A percentile compares a stretch with the other conserved stretches of the same genome.
Conservation (phyloP, 1,284 basidiomycete genomes). For the Rhodotorula sp. region DNA sequence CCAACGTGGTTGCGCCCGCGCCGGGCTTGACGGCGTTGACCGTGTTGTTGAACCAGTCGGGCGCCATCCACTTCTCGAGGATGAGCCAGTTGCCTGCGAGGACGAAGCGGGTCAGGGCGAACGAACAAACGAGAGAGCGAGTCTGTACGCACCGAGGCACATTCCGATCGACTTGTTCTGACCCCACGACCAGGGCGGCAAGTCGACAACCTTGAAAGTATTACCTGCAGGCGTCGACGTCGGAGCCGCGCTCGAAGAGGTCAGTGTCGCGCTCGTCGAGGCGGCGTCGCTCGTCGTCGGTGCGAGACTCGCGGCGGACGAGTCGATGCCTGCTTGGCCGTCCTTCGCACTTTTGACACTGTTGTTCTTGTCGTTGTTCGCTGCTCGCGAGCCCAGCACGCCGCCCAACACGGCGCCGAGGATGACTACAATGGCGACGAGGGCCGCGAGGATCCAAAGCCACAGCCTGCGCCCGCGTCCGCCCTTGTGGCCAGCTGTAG, state of each 20-base stretch:
- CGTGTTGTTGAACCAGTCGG: slow-evolving; percentile 47
- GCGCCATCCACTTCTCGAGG: slow-evolving; percentile 43
- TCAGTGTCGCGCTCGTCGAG: neutral
- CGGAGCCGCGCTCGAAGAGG: neutral
- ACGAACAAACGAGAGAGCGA: neutral
- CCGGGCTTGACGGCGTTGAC: slow-evolving; percentile 41
- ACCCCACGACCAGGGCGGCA: slow-evolving; percentile 35
- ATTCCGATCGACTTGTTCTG: slow-evolving; percentile 36
- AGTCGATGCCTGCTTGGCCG: neutral
- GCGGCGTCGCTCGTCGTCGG: neutral
- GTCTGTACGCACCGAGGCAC: slow-evolving; percentile 23
- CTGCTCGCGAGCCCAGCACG: slow-evolving; percentile 30
- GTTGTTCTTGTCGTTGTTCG: slow-evolving; percentile 14
- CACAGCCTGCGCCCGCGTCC: slow-evolving; percentile 6
- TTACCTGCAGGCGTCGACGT: slow-evolving; percentile 7
- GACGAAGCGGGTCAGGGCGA: too few relatives aligned
- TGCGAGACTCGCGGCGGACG: neutral
- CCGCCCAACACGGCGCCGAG: slow-evolving; percentile 37
- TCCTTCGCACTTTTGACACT: slow-evolving; percentile 3
- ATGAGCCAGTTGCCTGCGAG: slow-evolving; percentile 16
- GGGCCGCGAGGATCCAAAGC: slow-evolving; percentile 16
- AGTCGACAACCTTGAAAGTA: slow-evolving; percentile 15
- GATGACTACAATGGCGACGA: slow-evolving; percentile 25
- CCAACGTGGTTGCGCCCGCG: slow-evolving; percentile 44
- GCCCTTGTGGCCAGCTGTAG: neutral